Evolutionary conservation across 768 basidiomycete genomes (phyloP), one percentile per base, ranked within the genome.

Genomic region (Kwoniella heveanensis): DNA sequence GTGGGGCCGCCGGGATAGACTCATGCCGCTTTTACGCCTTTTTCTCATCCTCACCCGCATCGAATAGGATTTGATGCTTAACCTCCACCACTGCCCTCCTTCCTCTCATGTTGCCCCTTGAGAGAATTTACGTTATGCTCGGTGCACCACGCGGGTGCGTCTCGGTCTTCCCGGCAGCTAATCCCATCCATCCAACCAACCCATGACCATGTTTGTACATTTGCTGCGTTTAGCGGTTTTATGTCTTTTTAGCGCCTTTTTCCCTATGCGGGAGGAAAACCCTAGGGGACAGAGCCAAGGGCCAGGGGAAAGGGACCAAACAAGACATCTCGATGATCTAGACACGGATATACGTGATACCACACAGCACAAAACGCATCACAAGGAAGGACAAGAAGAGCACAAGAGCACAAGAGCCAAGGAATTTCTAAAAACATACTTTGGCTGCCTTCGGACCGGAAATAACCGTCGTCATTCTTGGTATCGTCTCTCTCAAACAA

Each of bases 351-450:
- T 32, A 32, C 32, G 13, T 32, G 32, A n/a, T n/a, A n/a, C n/a
- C n/a, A n/a, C n/a, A n/a, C n/a, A n/a, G n/a, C n/a, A n/a, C n/a
- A n/a, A n/a, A n/a, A n/a, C n/a, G n/a, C n/a, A n/a, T n/a, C n/a
- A n/a, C n/a, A n/a, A n/a, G n/a, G n/a, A n/a, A 44, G 17, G 10
- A 44, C 39, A 44, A 44, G 39, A 44, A 44, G 39, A 44, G 17
- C 39, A 44, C 39, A 44, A 44, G 39, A 44, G 39, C 39, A 44
- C 39, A 17, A 44, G 39, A 44, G 39, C 39, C 39, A 44, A 44
- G 39, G 39, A 17, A 44, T 7, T 44, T 44, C 39, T 44, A 44
- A 44, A 44, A 10, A 9, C 8, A 44, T 44, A 9, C n/a, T n/a
- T n/a, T n/a, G n/a, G n/a, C n/a, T n/a, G n/a, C n/a, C n/a, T 7